Conservation (phyloP, 768 basidiomycete genomes). For the Hygrophorus russula region DNA sequence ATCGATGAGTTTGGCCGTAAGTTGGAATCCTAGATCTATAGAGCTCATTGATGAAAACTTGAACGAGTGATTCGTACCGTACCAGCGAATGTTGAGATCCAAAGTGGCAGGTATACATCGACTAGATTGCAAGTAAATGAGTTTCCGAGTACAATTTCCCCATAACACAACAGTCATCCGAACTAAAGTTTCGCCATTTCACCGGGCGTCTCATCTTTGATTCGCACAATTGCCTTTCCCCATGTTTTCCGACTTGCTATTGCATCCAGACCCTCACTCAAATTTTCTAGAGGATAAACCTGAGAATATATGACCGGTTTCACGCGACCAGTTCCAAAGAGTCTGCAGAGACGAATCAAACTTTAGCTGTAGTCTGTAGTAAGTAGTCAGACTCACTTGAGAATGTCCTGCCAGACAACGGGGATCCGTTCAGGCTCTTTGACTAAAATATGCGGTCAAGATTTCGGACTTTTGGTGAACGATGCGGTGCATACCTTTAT, state of each 20-base stretch:
- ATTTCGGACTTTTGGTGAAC: neutral
- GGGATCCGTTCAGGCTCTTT: constrained; percentile 57
- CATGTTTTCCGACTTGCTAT: constrained; percentile 81
- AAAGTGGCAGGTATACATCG: too few species aligned
- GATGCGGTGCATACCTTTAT: constrained; percentile 38
- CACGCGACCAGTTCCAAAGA: constrained; percentile 56
- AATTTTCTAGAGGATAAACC: constrained; percentile 54
- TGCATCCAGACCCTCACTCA: constrained; percentile 60
- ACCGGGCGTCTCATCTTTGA: constrained; percentile 37
- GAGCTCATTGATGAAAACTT: too few species aligned
- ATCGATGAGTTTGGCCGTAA: too few species aligned
- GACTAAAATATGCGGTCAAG: constrained; percentile 24
- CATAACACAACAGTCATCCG: neutral
- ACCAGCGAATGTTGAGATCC: too few species aligned
- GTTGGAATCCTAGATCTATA: too few species aligned
- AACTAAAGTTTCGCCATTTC: constrained; percentile 31
- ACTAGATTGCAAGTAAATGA: neutral
- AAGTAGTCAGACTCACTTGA: constrained; percentile 33
- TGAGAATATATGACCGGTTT: constrained; percentile 63
- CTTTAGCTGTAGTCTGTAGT: neutral
- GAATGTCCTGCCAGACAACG: constrained; percentile 60
- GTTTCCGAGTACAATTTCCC: neutral
- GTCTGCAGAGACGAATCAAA: constrained; percentile 23
- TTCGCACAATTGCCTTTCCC: constrained; percentile 74
- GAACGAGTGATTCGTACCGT: too few species aligned